Conservation (phyloP, 805 yeast species). For the Candida gorgasii region DNA sequence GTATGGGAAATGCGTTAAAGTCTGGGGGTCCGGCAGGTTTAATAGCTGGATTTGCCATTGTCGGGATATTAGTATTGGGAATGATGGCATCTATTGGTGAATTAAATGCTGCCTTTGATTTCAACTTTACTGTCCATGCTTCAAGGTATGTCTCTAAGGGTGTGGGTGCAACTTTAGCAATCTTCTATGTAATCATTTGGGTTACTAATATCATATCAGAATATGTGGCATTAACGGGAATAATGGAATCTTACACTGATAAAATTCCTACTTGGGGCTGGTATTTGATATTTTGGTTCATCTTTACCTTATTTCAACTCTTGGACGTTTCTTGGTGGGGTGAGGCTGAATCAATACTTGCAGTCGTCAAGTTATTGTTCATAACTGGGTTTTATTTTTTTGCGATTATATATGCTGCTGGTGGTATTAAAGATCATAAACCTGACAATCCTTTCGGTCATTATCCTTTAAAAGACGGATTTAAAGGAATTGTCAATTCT, state of each 20-base stretch:
- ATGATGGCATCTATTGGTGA: slow-evolving; percentile 45
- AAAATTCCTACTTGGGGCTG: slow-evolving; percentile 44
- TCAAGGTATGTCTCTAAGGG: slow-evolving; percentile 39
- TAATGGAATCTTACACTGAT: slow-evolving; percentile 45
- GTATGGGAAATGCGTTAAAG: slow-evolving; percentile 50
- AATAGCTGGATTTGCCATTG: slow-evolving; percentile 49
- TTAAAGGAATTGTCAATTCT: slow-evolving; percentile 38
- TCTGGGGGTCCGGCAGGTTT: slow-evolving; percentile 47
- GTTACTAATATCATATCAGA: slow-evolving; percentile 39
- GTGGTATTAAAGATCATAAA: slow-evolving; percentile 26
- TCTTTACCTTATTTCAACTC: slow-evolving; percentile 36
- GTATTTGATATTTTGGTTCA: slow-evolving; percentile 41
- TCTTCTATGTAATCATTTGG: slow-evolving; percentile 47
- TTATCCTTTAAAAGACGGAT: slow-evolving; percentile 32
- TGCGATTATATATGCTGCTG: slow-evolving; percentile 24
- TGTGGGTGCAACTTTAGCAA: slow-evolving; percentile 38
- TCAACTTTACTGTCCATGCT: slow-evolving; percentile 46
- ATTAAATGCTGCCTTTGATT: slow-evolving; percentile 38
- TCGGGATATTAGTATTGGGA: slow-evolving; percentile 44
- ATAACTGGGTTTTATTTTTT: slow-evolving; percentile 22
- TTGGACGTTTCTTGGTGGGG: slow-evolving; percentile 39
- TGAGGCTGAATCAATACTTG: slow-evolving; percentile 29
- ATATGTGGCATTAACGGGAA: slow-evolving; percentile 46
- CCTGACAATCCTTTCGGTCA: slow-evolving; percentile 26
- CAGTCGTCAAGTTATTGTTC: slow-evolving; percentile 23